phyloP scores from a whole-genome alignment of 2,329 filamentous ascomycete species.

The Fonsecaea multimorphosa region DNA sequence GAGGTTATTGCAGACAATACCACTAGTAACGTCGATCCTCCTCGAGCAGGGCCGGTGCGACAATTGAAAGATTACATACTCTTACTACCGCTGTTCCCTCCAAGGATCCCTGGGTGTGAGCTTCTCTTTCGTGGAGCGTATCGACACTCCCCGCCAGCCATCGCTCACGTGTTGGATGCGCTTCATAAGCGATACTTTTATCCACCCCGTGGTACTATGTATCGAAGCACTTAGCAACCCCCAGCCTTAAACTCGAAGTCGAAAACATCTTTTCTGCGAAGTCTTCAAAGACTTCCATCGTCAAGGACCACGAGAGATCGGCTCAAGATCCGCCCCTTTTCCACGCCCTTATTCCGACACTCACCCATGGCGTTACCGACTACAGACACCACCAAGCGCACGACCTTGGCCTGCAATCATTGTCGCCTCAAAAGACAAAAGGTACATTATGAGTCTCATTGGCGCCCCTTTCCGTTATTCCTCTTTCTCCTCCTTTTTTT shows the following conservation, averaged over 20 bases:
- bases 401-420: slow-evolving; percentile 9
- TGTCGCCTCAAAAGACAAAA: slow-evolving; percentile 13
- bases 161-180: background rate
- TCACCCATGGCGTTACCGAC: slow-evolving; percentile 3
- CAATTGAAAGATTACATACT: background rate
- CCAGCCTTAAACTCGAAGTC: background rate
- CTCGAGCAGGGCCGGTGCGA: no score
- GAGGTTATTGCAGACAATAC: background rate
- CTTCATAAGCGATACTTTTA: background rate
- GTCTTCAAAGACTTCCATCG: no score
- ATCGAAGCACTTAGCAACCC: background rate
- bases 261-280: background rate
- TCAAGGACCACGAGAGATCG: background rate
- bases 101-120: no score
- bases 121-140: no score
- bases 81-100: background rate
- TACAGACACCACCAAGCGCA: slow-evolving; percentile 1
- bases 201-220: background rate
- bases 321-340: background rate
- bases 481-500: background rate
- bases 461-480: no score
- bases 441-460: background rate
- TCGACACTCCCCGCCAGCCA: no score
- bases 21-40: background rate
- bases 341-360: background rate